Base-by-base conservation (phyloP, 352 stramenopile genomes). In the Bremia lactucae region DNA sequence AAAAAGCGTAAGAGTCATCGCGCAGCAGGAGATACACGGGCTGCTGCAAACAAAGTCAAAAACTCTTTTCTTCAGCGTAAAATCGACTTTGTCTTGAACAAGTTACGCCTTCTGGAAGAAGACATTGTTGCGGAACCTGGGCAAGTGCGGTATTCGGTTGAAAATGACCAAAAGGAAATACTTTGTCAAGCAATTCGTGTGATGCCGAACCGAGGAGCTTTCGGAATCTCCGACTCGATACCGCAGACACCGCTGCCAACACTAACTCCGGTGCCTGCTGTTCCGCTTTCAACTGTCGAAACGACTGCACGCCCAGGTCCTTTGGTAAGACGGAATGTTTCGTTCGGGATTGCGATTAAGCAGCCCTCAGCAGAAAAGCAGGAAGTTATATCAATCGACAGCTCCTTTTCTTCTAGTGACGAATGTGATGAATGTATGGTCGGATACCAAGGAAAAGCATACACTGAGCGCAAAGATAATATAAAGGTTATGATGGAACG, bases 51-150 rank as follows among this genome's bases (percentile, higher is more conserved):
- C 43, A 49, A 48, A 22, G 68, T 70, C 47, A 80, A 76, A 36
- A 55, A 43, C 14, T 61, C 53, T 13, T 49, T 45, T 10, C 52
- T 78, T 6, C 69, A 72, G 31, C 63, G 56, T 11, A 66, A 75
- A 31, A 36, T 82, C 5, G 41, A 65, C 35, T 76, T 72, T 18
- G 59, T 82, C 18, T 39, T 82, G 11, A 62, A 71, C 34, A 76
- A 73, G 14, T 25, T 82, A 10, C 54, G 63, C 8, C 23, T 82
- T 22, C 46, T 82, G 11, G 52, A 41, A 29, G 54, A 70, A 46
- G 48, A 49, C 3, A 46, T 68, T 25, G 54, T 68, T 4, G 65
- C 62, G 3, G 68, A 72, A 28, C 31, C 62, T 20, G 60, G 62
- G 1, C 50, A 77, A 52, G 68, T 80, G 16, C 65, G 62, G 1